A percentile compares a stretch with the other conserved stretches of the same genome.
These are phyloP conservation scores for Lecanoromycetidae sp. DNA, from an alignment of 2,329 filamentous ascomycete species.

Conservation along the genomic window DNA sequence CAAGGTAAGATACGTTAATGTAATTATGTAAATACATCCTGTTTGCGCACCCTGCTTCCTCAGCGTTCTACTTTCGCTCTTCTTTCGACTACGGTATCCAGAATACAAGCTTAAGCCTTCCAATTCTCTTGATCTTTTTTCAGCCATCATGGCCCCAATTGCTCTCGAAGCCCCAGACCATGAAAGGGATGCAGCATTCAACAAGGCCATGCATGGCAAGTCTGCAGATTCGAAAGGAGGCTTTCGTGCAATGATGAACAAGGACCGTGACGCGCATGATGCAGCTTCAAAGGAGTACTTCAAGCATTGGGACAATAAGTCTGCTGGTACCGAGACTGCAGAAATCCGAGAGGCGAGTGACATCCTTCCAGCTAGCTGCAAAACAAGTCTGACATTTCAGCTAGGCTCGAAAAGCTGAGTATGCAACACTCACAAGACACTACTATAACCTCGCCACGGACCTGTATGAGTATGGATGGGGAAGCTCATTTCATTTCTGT, in stretches of 20 bases:
- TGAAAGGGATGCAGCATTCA: constrained; percentile 76
- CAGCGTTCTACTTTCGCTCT: neutral
- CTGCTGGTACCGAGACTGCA: constrained; percentile 64
- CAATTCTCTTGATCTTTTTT: neutral
- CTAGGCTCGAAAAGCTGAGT: constrained; percentile 70
- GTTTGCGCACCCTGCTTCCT: neutral
- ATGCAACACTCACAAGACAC: constrained; percentile 85
- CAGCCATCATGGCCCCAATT: constrained; percentile 38
- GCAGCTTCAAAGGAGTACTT: constrained; percentile 84
- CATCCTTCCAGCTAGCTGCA: neutral
- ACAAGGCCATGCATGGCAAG: constrained; percentile 71
- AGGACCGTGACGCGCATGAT: constrained; percentile 67
- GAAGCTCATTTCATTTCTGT: constrained; percentile 94
- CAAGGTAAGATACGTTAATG: too few species aligned
- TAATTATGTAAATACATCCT: too few species aligned
- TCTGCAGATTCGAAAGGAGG: constrained; percentile 58
- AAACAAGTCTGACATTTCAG: neutral
- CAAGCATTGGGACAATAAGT: constrained; percentile 90
- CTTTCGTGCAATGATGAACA: constrained; percentile 72
- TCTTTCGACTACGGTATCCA: neutral
- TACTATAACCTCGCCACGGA: constrained; percentile 98
- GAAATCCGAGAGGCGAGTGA: constrained; percentile 60
- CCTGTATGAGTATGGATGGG: constrained; percentile 94
- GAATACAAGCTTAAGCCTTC: neutral
- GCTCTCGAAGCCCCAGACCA: constrained; percentile 72